A percentile compares a stretch with the other conserved stretches of the same genome.
phyloP scores from a whole-genome alignment of 1,139 yeast species.

The Taphrina betulina region DNA sequence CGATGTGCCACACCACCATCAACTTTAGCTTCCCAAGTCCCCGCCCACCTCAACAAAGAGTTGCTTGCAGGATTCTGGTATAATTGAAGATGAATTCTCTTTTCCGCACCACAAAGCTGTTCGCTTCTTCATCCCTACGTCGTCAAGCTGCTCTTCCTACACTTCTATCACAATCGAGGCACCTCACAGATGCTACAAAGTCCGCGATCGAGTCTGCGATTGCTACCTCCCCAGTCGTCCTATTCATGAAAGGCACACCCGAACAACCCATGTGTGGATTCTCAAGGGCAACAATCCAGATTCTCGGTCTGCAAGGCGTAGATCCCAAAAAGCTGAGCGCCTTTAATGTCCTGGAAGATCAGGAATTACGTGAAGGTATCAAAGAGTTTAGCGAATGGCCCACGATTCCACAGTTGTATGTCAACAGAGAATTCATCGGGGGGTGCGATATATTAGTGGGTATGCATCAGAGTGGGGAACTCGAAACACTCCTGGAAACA shows the following conservation, averaged over 20 bases:
- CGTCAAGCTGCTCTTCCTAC: slow-evolving; percentile 15
- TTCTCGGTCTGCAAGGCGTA: slow-evolving; percentile 94
- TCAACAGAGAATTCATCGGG: slow-evolving; percentile 80
- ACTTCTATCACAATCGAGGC: slow-evolving; percentile 16
- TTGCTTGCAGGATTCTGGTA: too few relatives aligned
- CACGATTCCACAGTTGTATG: slow-evolving; percentile 66
- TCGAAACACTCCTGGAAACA: slow-evolving; percentile 75
- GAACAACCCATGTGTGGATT: slow-evolving; percentile 98
- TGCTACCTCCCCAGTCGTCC: slow-evolving; percentile 64
- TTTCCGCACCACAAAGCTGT: background rate
- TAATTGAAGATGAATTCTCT: slow-evolving; percentile 8
- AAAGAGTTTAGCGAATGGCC: slow-evolving; percentile 97
- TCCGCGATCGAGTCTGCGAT: slow-evolving; percentile 30
- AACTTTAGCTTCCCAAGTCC: too few relatives aligned
- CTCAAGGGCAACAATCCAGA: slow-evolving; percentile 88
- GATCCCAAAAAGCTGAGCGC: slow-evolving; percentile 97
- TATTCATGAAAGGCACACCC: slow-evolving; percentile 96
- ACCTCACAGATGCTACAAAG: slow-evolving; percentile 19
- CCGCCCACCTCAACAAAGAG: too few relatives aligned
- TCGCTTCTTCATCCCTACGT: slow-evolving; percentile 8
- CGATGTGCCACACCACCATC: too few relatives aligned
- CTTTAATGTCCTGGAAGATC: slow-evolving; percentile 91
- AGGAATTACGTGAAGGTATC: slow-evolving; percentile 85
- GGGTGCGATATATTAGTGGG: slow-evolving; percentile 89
- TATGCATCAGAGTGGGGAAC: slow-evolving; percentile 60